These are phyloP conservation scores for Pisolithus marmoratus DNA, from an alignment of 768 basidiomycete species.

Conservation along the genomic window DNA sequence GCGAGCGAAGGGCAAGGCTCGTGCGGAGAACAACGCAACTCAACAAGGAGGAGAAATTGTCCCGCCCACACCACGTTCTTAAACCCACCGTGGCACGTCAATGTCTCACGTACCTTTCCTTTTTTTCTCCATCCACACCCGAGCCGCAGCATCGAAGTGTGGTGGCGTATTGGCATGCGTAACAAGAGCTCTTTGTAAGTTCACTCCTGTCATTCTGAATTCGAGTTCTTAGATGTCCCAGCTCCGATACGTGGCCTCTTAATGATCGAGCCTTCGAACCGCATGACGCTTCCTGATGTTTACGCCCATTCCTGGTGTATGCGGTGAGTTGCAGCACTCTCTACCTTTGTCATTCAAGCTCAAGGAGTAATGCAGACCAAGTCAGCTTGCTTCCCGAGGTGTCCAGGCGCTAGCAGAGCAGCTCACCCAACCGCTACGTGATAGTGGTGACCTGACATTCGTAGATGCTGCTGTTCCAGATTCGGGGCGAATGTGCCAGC, in stretches of 20 bases:
- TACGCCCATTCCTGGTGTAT: slow-evolving; percentile 68
- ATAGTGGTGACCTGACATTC: slow-evolving; percentile 69
- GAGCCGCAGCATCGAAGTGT: slow-evolving; percentile 65
- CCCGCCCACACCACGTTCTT: slow-evolving; percentile 6
- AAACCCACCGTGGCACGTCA: slow-evolving; percentile 42
- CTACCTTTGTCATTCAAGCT: neutral
- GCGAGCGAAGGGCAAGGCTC: no score
- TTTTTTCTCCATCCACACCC: slow-evolving; percentile 83
- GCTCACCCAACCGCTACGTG: slow-evolving; percentile 62
- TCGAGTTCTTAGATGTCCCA: slow-evolving; percentile 23
- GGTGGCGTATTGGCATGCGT: slow-evolving; percentile 75
- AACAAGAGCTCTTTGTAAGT: slow-evolving; percentile 59
- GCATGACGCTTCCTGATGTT: slow-evolving; percentile 60
- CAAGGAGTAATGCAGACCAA: slow-evolving; percentile 40
- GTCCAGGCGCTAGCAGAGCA: slow-evolving; percentile 56
- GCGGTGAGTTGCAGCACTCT: slow-evolving; percentile 38
- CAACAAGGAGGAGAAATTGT: slow-evolving; percentile 15
- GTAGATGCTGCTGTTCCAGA: slow-evolving; percentile 50
- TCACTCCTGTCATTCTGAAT: neutral
- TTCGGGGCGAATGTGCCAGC: slow-evolving; percentile 23
- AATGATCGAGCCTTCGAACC: slow-evolving; percentile 58
- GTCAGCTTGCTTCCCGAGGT: slow-evolving; percentile 56
- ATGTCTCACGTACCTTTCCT: slow-evolving; percentile 76
- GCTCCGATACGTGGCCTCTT: slow-evolving; percentile 75
- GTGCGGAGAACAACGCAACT: no score